Conservation (phyloP, 352 stramenopile species). For the Phytophthora vignae region DNA sequence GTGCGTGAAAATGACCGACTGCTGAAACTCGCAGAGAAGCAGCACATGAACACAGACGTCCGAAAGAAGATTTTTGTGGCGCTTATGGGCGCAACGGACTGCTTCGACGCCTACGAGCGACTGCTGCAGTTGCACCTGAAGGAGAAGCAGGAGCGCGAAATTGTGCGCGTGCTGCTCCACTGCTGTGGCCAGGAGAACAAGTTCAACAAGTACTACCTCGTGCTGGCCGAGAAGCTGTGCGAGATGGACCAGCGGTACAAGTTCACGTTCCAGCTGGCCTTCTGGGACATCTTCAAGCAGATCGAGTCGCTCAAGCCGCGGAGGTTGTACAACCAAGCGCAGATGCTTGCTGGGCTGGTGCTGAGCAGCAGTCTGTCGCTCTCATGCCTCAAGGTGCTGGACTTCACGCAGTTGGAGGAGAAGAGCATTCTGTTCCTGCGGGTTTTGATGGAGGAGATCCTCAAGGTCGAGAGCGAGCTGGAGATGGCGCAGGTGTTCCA, state of each 20-base stretch:
- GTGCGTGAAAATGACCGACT: slow-evolving; percentile 72
- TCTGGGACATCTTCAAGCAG: slow-evolving; percentile 98
- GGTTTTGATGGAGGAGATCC: slow-evolving; percentile 77
- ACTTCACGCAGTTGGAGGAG: slow-evolving; percentile 91
- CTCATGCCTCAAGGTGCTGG: slow-evolving; percentile 92
- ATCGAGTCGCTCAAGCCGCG: slow-evolving; percentile 80
- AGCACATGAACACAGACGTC: slow-evolving; percentile 98
- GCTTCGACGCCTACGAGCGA: slow-evolving; percentile 96
- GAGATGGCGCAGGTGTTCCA: slow-evolving; percentile 81
- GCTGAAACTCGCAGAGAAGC: slow-evolving; percentile 93
- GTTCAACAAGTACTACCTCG: slow-evolving; percentile 97
- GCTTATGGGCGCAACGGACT: slow-evolving; percentile 96
- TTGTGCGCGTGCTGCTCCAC: slow-evolving; percentile 95
- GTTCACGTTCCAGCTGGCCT: slow-evolving; percentile 96
- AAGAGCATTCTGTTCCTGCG: slow-evolving; percentile 91
- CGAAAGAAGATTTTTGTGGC: slow-evolving; percentile 97
- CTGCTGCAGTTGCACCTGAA: slow-evolving; percentile 92
- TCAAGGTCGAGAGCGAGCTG: slow-evolving; percentile 71
- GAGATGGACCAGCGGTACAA: slow-evolving; percentile 95
- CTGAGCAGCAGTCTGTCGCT: slow-evolving; percentile 71
- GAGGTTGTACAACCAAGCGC: slow-evolving; percentile 92
- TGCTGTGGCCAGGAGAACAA: slow-evolving; percentile 87
- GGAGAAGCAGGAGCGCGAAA: slow-evolving; percentile 93
- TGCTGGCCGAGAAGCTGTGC: slow-evolving; percentile 93
- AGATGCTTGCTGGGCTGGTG: slow-evolving; percentile 84